Conservation (phyloP, 2,329 filamentous ascomycete genomes). For the Cordyceps cateniannulata region DNA sequence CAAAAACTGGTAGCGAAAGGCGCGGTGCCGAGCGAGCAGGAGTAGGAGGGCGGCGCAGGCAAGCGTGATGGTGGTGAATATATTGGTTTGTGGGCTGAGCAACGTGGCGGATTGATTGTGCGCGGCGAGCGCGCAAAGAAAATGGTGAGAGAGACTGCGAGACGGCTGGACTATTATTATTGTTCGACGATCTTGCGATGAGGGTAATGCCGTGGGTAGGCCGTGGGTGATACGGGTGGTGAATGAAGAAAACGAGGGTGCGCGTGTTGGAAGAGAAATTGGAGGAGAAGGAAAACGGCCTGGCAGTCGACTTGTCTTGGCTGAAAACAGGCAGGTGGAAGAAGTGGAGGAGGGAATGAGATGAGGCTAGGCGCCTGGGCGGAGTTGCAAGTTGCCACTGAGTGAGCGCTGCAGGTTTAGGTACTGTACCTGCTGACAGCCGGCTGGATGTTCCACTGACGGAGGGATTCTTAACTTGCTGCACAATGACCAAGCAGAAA, state of each 20-base stretch:
- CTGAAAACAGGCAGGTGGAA: too few relatives aligned
- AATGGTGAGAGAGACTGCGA: neutral
- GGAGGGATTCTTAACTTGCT: too few relatives aligned
- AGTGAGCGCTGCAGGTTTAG: too few relatives aligned
- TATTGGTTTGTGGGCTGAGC: neutral
- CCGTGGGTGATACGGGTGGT: neutral
- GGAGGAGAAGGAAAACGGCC: too few relatives aligned
- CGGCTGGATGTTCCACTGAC: too few relatives aligned
- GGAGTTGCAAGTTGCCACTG: too few relatives aligned
- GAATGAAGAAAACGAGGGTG: neutral
- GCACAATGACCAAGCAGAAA: too few relatives aligned
- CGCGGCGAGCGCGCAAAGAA: neutral
- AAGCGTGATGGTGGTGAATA: neutral
- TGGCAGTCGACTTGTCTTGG: too few relatives aligned
- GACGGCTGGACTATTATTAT: neutral
- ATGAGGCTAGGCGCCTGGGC: too few relatives aligned
- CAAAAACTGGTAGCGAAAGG: neutral
- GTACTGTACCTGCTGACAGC: too few relatives aligned
- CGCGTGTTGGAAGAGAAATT: too few relatives aligned
- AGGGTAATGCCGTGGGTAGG: neutral
- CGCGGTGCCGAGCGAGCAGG: neutral
- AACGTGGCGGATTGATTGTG: neutral
- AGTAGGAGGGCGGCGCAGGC: neutral
- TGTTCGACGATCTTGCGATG: neutral
- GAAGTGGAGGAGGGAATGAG: too few relatives aligned